These are phyloP conservation scores for Kalmusia sp. DNA, from an alignment of 2,329 filamentous ascomycete species.

Conservation along the genomic window DNA sequence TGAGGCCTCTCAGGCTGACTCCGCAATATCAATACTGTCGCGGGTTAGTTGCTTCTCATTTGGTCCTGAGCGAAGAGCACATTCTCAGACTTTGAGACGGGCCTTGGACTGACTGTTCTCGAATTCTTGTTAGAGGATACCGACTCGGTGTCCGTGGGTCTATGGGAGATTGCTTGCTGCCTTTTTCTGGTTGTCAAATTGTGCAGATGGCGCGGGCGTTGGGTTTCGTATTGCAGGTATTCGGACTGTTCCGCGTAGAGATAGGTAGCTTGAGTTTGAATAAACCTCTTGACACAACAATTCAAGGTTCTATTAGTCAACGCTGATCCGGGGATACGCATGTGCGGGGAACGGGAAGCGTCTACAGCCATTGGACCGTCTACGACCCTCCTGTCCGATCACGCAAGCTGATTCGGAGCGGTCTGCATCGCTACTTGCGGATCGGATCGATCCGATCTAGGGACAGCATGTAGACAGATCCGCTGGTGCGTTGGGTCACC, in stretches of 20 bases:
- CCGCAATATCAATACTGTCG: slow-evolving; percentile 38
- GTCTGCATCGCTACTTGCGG: background rate
- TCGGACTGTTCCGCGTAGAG: background rate
- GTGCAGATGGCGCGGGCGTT: background rate
- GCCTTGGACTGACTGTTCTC: too few relatives aligned
- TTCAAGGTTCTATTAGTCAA: background rate
- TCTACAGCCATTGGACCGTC: background rate
- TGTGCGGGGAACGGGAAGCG: slow-evolving; percentile 2
- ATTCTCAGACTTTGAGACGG: background rate
- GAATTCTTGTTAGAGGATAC: background rate
- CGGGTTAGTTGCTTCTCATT: slow-evolving; percentile 29
- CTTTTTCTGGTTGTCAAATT: background rate
- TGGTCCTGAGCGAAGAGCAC: slow-evolving; percentile 27
- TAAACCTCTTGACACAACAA: too few relatives aligned
- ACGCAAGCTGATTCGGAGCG: background rate
- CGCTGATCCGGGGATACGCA: slow-evolving; percentile 2
- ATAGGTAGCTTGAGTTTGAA: too few relatives aligned
- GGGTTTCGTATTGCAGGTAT: background rate
- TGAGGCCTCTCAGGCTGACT: slow-evolving; percentile 36
- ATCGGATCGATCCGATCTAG: too few relatives aligned
- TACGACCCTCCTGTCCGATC: background rate
- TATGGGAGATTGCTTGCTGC: background rate
- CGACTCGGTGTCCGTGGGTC: background rate
- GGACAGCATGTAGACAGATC: too few relatives aligned
- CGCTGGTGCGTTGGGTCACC: too few relatives aligned